Evolutionary conservation across 306 rosid genomes (phyloP).

Genomic region (Herpetospermum pedunculosum): DNA sequence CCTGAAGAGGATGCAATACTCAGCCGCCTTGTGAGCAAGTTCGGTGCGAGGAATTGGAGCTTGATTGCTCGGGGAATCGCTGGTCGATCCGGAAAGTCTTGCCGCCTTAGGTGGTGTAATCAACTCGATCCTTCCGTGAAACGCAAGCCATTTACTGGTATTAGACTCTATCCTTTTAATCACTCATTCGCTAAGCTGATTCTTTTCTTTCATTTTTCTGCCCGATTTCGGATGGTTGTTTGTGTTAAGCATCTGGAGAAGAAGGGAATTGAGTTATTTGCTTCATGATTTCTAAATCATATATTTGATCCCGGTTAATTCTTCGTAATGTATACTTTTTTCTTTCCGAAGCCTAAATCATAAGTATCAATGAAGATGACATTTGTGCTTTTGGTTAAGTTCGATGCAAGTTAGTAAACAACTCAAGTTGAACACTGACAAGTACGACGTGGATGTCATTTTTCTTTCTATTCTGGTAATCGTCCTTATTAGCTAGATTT

Average conservation of each 20-base stretch:
- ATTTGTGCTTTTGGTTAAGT: neutral
- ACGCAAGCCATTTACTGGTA: conserved; percentile 88
- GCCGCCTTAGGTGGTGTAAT: conserved; percentile 93
- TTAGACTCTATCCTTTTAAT: neutral
- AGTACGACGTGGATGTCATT: neutral
- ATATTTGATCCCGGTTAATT: neutral
- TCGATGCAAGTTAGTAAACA: neutral
- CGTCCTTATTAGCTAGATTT: neutral
- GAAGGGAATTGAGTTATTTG: neutral
- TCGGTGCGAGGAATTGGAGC: conserved; percentile 91
- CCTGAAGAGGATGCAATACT: conserved; percentile 80
- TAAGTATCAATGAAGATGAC: neutral
- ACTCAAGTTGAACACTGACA: neutral
- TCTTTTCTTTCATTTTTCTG: neutral
- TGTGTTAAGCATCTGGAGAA: neutral
- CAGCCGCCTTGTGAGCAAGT: conserved; percentile 70
- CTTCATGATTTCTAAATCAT: neutral
- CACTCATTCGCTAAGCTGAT: neutral
- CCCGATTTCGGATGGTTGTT: neutral
- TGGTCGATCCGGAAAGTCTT: conserved; percentile 92
- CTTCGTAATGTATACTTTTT: neutral
- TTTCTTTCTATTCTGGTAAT: neutral
- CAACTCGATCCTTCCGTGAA: conserved; percentile 92
- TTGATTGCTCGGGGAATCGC: conserved; percentile 81
- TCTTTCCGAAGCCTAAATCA: neutral